A percentile compares a stretch with the other conserved stretches of the same genome.
Conservation (phyloP, 2,329 filamentous ascomycete species). For the Fusarium nematophilum region DNA sequence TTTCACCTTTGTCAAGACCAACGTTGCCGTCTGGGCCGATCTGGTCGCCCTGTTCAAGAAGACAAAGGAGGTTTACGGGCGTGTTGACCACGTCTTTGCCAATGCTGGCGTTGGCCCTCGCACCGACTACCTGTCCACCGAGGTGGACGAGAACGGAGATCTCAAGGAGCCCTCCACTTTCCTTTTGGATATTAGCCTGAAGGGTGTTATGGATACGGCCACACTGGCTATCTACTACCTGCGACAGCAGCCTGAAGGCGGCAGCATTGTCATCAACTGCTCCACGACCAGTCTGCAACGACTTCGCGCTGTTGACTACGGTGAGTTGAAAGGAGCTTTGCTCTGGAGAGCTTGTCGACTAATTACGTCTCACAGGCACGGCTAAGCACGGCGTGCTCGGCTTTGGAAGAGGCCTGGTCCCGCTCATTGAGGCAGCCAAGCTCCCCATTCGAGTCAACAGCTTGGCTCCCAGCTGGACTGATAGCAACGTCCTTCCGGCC, state of each 20-base stretch:
- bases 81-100: constrained; percentile 81
- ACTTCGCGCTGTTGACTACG: constrained; percentile 63
- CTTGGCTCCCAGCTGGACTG: constrained; percentile 66
- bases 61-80: constrained; percentile 71
- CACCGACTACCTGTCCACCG: constrained; percentile 58
- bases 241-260: constrained; percentile 57
- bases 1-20: constrained; percentile 54
- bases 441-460: constrained; percentile 66
- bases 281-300: constrained; percentile 64
- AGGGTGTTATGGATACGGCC: constrained; percentile 61
- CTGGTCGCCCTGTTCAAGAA: constrained; percentile 63
- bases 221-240: constrained; percentile 62
- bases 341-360: not conserved
- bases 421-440: constrained; percentile 48
- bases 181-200: constrained; percentile 62
- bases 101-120: constrained; percentile 66
- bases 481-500: constrained; percentile 58
- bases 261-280: constrained; percentile 65
- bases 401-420: constrained; percentile 59
- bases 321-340: constrained; percentile 40
- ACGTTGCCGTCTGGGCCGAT: constrained; percentile 63
- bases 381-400: constrained; percentile 68
- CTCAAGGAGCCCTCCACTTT: constrained; percentile 56
- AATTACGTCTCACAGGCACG: constrained; percentile 48
- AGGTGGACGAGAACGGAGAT: constrained; percentile 62